Percentiles rank a stretch among this genome's conserved stretches.
These are phyloP conservation scores for Mortierella sp. DNA, from an alignment of 371 early-diverging fungal genomes.

Conservation along the genomic window DNA sequence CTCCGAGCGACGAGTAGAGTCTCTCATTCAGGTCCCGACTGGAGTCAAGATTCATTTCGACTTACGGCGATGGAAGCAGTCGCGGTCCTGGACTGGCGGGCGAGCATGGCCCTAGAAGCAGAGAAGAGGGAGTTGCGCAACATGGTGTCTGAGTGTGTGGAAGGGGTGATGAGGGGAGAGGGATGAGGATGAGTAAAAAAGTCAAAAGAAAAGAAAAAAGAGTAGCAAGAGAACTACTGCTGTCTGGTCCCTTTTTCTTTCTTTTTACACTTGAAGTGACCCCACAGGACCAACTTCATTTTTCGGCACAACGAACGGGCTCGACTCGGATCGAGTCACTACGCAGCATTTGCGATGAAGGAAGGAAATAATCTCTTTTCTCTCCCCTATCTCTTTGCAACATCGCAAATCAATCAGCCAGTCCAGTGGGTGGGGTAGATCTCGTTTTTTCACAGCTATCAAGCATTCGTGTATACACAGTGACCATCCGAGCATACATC, in stretches of 20 bases:
- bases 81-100: conserved; percentile 36
- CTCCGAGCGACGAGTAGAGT: background rate
- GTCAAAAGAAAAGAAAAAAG: background rate
- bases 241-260: background rate
- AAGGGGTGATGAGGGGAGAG: background rate
- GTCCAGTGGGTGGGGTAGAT: background rate
- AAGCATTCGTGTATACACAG: background rate
- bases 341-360: background rate
- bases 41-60: background rate
- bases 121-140: conserved; percentile 48
- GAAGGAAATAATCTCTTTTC: background rate
- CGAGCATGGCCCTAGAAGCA: conserved; percentile 39
- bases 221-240: too few relatives aligned
- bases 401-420: background rate
- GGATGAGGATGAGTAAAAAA: background rate
- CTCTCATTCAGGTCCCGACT: conserved; percentile 19
- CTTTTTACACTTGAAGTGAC: background rate
- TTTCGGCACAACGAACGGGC: background rate
- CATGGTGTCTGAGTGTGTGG: conserved; percentile 30
- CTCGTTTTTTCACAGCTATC: too few relatives aligned
- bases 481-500: background rate
- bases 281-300: conserved; percentile 2
- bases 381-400: background rate
- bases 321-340: conserved; percentile 13
- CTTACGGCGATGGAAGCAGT: conserved; percentile 48